Conservation (phyloP, 2,329 filamentous ascomycete genomes). For the Penicillium carneum region DNA sequence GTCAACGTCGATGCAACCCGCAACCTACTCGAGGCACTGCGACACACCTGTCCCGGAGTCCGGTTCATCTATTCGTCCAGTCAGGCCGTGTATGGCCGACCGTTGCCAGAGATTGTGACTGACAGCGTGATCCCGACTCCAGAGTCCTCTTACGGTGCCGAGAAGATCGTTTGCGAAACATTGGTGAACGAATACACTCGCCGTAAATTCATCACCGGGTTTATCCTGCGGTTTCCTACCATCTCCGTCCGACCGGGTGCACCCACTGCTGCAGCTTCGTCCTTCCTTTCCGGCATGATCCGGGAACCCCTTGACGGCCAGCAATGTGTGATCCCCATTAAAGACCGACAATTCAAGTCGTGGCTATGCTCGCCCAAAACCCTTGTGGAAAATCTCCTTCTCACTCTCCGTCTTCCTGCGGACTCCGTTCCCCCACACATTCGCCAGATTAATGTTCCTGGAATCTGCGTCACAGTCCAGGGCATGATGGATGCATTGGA, state of each 20-base stretch:
- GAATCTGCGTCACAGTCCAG: constrained; percentile 60
- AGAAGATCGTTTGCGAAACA: constrained; percentile 69
- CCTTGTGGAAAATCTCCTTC: constrained; percentile 62
- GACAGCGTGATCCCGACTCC: constrained; percentile 64
- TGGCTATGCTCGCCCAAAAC: constrained; percentile 64
- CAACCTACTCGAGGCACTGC: constrained; percentile 61
- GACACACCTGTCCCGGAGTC: constrained; percentile 59
- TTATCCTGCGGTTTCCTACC: constrained; percentile 67
- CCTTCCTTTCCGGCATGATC: constrained; percentile 69
- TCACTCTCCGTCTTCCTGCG: constrained; percentile 55
- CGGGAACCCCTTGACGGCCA: constrained; percentile 67
- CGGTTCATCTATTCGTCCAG: constrained; percentile 68
- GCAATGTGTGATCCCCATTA: constrained; percentile 61
- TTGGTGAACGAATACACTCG: constrained; percentile 70
- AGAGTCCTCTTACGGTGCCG: constrained; percentile 68
- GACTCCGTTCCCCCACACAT: constrained; percentile 54
- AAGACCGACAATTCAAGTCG: constrained; percentile 59
- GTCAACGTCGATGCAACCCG: constrained; percentile 69
- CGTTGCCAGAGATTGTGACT: constrained; percentile 61
- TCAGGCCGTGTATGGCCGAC: constrained; percentile 69
- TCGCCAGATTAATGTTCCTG: constrained; percentile 66
- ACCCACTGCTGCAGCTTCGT: constrained; percentile 68
- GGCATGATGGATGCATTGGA: constrained; percentile 65
- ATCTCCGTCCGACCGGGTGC: constrained; percentile 67
- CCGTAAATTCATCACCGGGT: constrained; percentile 64